Evolutionary conservation across 805 yeast species (phyloP).

Genomic region (Lipomyces yamanashiensis): DNA sequence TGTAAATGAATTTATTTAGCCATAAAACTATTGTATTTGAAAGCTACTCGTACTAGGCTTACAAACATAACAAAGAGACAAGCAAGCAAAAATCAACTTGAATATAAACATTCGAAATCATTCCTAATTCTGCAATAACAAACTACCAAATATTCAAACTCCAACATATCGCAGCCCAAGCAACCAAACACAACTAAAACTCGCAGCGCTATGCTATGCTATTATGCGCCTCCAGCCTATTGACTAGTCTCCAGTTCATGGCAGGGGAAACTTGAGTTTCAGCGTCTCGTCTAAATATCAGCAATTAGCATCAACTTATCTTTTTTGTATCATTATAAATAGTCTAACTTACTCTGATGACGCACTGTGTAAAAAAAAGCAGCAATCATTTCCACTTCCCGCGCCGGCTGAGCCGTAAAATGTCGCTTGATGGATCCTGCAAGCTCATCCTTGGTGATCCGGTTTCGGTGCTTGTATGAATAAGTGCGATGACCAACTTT

Average conservation of each 20-base stretch:
- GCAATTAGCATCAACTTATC: not conserved
- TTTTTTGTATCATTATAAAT: not conserved
- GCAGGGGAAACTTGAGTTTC: slow-evolving; percentile 8
- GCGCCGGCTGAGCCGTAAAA: slow-evolving; percentile 60
- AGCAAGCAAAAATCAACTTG: not conserved
- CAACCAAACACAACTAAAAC: not conserved
- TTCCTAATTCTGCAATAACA: not conserved
- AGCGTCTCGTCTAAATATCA: slow-evolving; percentile 6
- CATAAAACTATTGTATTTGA: too few relatives aligned
- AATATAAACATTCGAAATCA: not conserved
- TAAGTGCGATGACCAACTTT: slow-evolving; percentile 74
- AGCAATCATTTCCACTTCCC: slow-evolving; percentile 85
- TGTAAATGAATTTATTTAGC: too few relatives aligned
- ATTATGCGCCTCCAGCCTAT: not conserved
- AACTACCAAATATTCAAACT: not conserved
- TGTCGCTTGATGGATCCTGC: slow-evolving; percentile 69
- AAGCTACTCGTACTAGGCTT: too few relatives aligned
- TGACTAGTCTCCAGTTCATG: not conserved
- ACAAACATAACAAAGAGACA: not conserved
- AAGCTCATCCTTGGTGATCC: slow-evolving; percentile 63
- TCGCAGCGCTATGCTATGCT: not conserved
- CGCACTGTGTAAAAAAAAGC: slow-evolving; percentile 85
- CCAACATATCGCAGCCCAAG: not conserved
- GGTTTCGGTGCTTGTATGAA: slow-evolving; percentile 46
- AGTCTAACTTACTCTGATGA: slow-evolving; percentile 56